Evolutionary conservation across 177 flowering plant genomes (phyloP), one percentile per base, ranked within the genome.

Genomic region (Vitis hybrid): DNA sequence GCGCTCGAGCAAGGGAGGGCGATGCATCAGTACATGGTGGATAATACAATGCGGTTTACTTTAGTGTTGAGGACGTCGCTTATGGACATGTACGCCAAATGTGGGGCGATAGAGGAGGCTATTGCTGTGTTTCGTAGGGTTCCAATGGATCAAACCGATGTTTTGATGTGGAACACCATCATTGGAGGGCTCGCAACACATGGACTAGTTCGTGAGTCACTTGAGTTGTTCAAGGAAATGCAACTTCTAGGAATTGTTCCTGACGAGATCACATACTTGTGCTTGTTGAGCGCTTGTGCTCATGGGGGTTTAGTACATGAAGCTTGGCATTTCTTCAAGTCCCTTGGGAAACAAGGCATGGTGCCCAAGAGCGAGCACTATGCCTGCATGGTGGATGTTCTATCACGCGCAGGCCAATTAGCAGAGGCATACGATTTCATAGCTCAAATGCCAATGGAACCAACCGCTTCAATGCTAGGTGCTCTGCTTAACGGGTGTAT

Each of bases 71-170:
- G 58, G 1, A 84, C 87, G 5, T 82, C 82, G 6, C 78, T 82
- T 20, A 76, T 82, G 48, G 87, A 84, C 61, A 84, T 84, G 87
- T 84, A 82, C 66, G 84, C 87, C 54, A 84, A 84, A 70, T 84
- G 84, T 71, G 87, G 87, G 27, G 84, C 82, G 1, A 77, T 84
- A 65, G 71, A 78, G 48, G 87, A 84, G 66, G 87, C 87, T 41
- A 48, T 74, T 9, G 24, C n/a, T 24, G 84, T 80, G 50, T 84
- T 84, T 60, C 68, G 65, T 53, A 75, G 59, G 48, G 72, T 67
- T 32, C 48, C 77, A 2, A 14, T 52, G 67, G 15, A 21, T 13
- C 41, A 55, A 20, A 74, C 74, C 5, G 82, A 84, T 76, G 87
- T 84, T 3, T 67, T 84, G 68, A 63, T 84, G 18, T 84, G 87